Evolutionary conservation across 2,329 filamentous ascomycete genomes (phyloP).

Genomic region (Penicillium expansum): DNA sequence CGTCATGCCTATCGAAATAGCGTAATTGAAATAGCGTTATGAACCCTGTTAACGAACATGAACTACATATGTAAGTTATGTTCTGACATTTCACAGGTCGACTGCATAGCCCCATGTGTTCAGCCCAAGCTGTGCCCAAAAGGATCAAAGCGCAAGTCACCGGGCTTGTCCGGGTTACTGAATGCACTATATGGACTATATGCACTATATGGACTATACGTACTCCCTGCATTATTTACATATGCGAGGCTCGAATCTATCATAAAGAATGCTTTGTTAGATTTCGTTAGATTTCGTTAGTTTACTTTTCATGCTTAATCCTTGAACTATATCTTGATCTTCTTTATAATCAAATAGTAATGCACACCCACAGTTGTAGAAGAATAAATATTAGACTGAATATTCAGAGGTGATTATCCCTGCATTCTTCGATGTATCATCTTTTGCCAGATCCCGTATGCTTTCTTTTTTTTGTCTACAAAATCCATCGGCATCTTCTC

Average conservation of each 20-base stretch:
- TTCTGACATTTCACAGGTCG: not conserved
- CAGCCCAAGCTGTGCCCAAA: slow-evolving; percentile 16
- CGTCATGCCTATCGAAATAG: not conserved
- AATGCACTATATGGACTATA: no score
- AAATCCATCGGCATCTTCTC: not conserved
- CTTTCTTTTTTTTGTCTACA: not conserved
- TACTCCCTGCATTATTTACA: slow-evolving; percentile 18
- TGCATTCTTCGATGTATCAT: not conserved
- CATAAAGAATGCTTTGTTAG: no score
- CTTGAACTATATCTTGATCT: not conserved
- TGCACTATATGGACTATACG: no score
- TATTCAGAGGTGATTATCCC: not conserved
- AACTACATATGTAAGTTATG: not conserved
- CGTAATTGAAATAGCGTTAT: not conserved
- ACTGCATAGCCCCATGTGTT: not conserved
- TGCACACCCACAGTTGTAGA: not conserved
- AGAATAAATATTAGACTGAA: not conserved
- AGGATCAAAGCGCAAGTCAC: slow-evolving; percentile 21
- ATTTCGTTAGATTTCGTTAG: not conserved
- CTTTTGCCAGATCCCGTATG: not conserved
- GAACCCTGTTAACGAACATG: not conserved
- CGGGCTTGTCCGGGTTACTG: slow-evolving; percentile 7
- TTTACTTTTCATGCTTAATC: not conserved
- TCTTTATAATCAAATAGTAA: not conserved
- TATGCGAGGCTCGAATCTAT: not conserved